A percentile compares a stretch with the other conserved stretches of the same genome.
Conservation (phyloP, 306 rosid genomes). For the Gillenia trifoliata region DNA sequence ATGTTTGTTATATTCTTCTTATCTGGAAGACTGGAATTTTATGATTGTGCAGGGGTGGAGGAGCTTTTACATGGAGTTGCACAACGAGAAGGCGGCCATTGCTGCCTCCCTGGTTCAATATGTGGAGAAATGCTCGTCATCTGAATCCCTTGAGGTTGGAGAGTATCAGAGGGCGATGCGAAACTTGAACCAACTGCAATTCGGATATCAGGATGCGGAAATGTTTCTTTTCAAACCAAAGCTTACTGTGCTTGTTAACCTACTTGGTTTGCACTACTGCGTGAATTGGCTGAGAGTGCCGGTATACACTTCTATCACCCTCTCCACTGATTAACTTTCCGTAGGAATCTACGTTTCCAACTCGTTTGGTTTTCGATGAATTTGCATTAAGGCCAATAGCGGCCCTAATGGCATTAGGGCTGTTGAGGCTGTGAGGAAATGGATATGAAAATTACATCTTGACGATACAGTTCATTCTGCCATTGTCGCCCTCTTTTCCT, state of each 20-base stretch:
- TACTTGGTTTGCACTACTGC: constrained; percentile 76
- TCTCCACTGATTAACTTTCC: not conserved
- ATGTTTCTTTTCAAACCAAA: constrained; percentile 55
- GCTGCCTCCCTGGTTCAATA: constrained; percentile 39
- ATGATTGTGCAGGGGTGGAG: constrained; percentile 57
- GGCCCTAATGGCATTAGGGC: no score
- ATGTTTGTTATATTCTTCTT: no score
- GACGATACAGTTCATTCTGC: no score
- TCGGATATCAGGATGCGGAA: constrained; percentile 67
- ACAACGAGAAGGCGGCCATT: constrained; percentile 43
- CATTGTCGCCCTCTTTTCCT: no score
- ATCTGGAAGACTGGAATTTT: no score
- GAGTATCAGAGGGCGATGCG: constrained; percentile 58
- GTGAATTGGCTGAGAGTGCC: constrained; percentile 41
- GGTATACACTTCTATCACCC: constrained; percentile 38
- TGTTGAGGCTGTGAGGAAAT: not conserved
- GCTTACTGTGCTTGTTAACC: constrained; percentile 50
- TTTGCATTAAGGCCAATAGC: no score
- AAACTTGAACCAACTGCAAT: constrained; percentile 30
- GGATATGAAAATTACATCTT: not conserved
- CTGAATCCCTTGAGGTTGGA: constrained; percentile 55
- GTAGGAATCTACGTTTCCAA: not conserved
- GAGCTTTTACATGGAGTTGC: constrained; percentile 56
- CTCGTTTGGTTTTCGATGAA: no score
- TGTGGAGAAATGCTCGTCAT: constrained; percentile 39